Conservation (phyloP, 306 rosid species). For the Adenanthera pavonina region DNA sequence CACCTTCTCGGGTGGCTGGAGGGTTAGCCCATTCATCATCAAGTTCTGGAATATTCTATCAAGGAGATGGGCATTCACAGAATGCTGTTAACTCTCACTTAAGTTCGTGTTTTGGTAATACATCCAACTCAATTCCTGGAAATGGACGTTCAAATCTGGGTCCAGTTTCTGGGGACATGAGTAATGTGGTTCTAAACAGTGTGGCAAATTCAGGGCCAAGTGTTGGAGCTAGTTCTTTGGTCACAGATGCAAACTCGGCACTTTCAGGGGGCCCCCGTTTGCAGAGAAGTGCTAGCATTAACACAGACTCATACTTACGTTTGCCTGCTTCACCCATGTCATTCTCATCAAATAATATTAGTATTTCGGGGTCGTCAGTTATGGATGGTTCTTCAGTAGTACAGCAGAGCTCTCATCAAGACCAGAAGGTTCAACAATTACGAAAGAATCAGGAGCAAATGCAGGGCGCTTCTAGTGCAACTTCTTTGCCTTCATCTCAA, state of each 20-base stretch:
- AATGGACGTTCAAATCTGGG: slow-evolving; percentile 79
- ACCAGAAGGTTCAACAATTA: slow-evolving; percentile 74
- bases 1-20: slow-evolving; percentile 92
- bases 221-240: slow-evolving; percentile 95
- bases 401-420: slow-evolving; percentile 88
- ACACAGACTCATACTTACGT: slow-evolving; percentile 82
- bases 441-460: slow-evolving; percentile 69
- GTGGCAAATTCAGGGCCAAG: slow-evolving; percentile 93
- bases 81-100: slow-evolving; percentile 83
- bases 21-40: slow-evolving; percentile 89
- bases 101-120: slow-evolving; percentile 82
- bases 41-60: slow-evolving; percentile 95
- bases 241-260: slow-evolving; percentile 97
- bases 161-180: slow-evolving; percentile 91
- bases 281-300: slow-evolving; percentile 97
- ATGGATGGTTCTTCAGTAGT: slow-evolving; percentile 90
- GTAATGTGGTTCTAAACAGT: slow-evolving; percentile 73
- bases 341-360: slow-evolving; percentile 87
- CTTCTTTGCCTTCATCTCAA: slow-evolving; percentile 69
- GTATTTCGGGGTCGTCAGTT: slow-evolving; percentile 86
- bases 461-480: slow-evolving; percentile 79
- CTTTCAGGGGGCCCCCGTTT: slow-evolving; percentile 93
- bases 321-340: slow-evolving; percentile 98
- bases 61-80: slow-evolving; percentile 91
- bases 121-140: slow-evolving; percentile 78